Base-by-base conservation (phyloP, 176 grass and related monocot species). In the Aegilops speltoides region DNA sequence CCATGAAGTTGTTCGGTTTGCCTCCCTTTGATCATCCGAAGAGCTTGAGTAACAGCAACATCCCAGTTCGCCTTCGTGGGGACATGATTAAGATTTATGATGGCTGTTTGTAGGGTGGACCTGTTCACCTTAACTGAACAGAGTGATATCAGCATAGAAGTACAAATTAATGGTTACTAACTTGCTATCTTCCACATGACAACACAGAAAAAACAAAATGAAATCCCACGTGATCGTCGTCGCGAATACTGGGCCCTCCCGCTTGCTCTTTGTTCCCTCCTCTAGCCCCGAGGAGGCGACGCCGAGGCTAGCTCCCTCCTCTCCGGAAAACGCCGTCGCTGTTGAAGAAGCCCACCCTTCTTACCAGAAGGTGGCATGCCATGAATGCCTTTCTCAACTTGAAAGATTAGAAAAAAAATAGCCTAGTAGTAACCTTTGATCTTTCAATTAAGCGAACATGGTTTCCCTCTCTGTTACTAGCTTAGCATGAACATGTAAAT, bases 11-110 rank as follows among this genome's bases (percentile, higher is more conserved):
- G 45, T 46, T 14, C 45, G 12, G 45, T 62, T 54, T 95, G 76
- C 41, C 76, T 82, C 66, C 81, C 87, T 90, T 91, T 93, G 78
- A 98, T 91, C 85, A 95, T 95, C 33, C 87, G 84, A 77, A 97
- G 91, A 81, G 91, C 95, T 86, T 91, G 91, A 40, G 82, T 93
- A 45, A 98, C 93, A 63, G 93, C 92, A 52, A 80, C 80, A 85
- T 93, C 87, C 95, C 95, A 98, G 85, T 88, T 93, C 60, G 87
- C 83, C 75, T 92, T 95, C 56, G 83, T 82, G 1, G 95, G 93
- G 62, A 91, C 87, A 63, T 98, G 93, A 86, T 88, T 93, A 40
- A 98, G 86, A 81, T 48, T 90, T 33, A 62, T 25, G 54, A 93
- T 91, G 48, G 80, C 56, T 88, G 93, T 87, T 36, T 84, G 68